These are phyloP conservation scores for sunflower (Helianthus annuus) DNA, from an alignment of 129 eudicot genomes.

Conservation along the genomic window HanXRQr2.0-SUNRISE NC_035440.2:22896419-22896918, in stretches of 20 bases:
- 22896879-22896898: neutral
- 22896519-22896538: neutral
- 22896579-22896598: neutral
- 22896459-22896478: constrained; percentile 13
- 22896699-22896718: constrained; percentile 30
- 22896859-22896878: neutral
- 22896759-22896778: neutral
- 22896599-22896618: neutral
- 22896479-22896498: constrained; percentile 11
- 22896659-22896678: constrained; percentile 11
- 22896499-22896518: constrained; percentile 21
- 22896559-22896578: neutral
- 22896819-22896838: neutral
- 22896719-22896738: constrained; percentile 30
- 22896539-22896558: neutral
- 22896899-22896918: neutral
- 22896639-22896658: neutral
- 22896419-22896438: too few species aligned
- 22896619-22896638: neutral
- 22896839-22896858: neutral
- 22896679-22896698: constrained; percentile 7
- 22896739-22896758: neutral
- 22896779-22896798: neutral
- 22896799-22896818: neutral
- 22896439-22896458: too few species aligned